phyloP scores from a whole-genome alignment of 495 filamentous ascomycete species.

The Xylaria telfairii region DNA sequence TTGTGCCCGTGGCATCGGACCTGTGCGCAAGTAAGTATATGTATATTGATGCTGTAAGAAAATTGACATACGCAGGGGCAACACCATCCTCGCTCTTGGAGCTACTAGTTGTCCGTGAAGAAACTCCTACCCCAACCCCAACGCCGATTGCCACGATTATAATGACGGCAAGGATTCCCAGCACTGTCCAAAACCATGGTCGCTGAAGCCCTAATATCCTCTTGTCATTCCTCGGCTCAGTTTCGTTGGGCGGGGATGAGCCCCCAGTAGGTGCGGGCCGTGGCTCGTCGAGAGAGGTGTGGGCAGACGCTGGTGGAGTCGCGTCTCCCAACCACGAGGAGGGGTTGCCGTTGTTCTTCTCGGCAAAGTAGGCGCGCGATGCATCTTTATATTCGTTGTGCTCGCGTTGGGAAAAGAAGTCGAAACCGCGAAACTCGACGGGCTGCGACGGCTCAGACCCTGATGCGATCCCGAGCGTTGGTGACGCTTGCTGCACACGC shows the following conservation, averaged over 20 bases:
- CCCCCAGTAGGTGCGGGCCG: constrained; percentile 2
- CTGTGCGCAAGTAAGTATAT: background rate
- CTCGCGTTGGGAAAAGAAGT: constrained; percentile 40
- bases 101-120: background rate
- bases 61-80: constrained; percentile 6
- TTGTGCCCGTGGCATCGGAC: background rate
- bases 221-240: constrained; percentile 13
- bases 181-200: constrained; percentile 38
- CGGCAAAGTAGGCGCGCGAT: constrained; percentile 37
- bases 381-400: constrained; percentile 38
- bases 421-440: constrained; percentile 39
- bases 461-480: constrained; percentile 12
- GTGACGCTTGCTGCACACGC: constrained; percentile 11
- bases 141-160: constrained; percentile 46
- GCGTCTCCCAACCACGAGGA: constrained; percentile 40
- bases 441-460: constrained; percentile 20
- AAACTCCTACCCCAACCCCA: constrained; percentile 44
- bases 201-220: constrained; percentile 36
- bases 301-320: constrained; percentile 34
- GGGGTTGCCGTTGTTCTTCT: constrained; percentile 30
- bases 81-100: background rate
- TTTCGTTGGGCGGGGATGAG: background rate
- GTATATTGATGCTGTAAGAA: background rate
- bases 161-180: constrained; percentile 38
- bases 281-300: constrained; percentile 24